A percentile compares a stretch with the other conserved stretches of the same genome.
phyloP scores from a whole-genome alignment of 2,329 filamentous ascomycete genomes.

The Penicillium sp. region DNA sequence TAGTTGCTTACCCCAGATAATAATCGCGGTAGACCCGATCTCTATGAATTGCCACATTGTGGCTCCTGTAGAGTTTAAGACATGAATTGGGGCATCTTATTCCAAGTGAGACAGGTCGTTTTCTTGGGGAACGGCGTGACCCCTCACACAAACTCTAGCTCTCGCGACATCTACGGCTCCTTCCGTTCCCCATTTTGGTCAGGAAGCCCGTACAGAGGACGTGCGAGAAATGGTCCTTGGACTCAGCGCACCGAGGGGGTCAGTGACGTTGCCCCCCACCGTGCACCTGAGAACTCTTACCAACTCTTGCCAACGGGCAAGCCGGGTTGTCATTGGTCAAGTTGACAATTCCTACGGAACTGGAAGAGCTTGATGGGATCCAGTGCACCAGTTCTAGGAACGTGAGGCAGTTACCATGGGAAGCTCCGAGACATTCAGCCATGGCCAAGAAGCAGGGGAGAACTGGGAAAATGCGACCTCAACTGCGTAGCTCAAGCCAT shows the following conservation, averaged over 20 bases:
- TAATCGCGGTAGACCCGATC: background rate
- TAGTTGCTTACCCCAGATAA: background rate
- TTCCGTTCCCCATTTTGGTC: background rate
- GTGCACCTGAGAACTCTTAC: background rate
- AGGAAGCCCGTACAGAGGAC: background rate
- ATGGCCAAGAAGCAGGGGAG: background rate
- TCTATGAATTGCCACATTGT: background rate
- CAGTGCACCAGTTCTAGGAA: background rate
- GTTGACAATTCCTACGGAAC: slow-evolving; percentile 1
- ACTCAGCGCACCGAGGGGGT: background rate
- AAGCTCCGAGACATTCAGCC: slow-evolving; percentile 8
- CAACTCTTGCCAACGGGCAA: background rate
- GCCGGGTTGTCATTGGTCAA: slow-evolving; percentile 3
- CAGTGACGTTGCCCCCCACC: background rate
- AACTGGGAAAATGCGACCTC: background rate
- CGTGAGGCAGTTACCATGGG: slow-evolving; percentile 3
- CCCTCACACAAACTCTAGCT: slow-evolving; percentile 5
- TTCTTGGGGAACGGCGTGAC: slow-evolving; percentile 1
- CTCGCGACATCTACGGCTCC: background rate
- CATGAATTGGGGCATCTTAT: background rate
- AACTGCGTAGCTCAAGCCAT: background rate
- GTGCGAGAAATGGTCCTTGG: background rate
- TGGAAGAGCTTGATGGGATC: background rate
- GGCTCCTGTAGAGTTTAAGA: slow-evolving; percentile 6
- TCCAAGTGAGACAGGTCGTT: slow-evolving; percentile 1